These are phyloP conservation scores for Ogataea methylovora DNA, from an alignment of 805 yeast species.

Conservation along the genomic window DNA sequence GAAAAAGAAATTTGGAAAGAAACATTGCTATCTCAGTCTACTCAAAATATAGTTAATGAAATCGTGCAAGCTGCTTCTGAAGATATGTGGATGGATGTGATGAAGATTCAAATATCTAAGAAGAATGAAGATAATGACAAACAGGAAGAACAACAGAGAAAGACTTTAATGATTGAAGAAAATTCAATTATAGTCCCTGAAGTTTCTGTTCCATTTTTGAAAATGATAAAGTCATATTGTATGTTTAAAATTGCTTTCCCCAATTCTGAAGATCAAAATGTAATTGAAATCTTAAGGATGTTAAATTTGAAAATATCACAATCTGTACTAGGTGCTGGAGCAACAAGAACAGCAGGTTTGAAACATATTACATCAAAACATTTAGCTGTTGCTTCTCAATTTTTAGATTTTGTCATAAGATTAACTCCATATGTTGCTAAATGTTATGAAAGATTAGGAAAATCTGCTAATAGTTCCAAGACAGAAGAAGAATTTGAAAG, in stretches of 20 bases:
- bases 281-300: conserved; percentile 39
- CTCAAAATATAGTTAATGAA: conserved; percentile 44
- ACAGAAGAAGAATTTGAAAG: conserved; percentile 28
- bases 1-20: conserved; percentile 81
- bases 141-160: conserved; percentile 23
- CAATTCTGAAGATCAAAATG: conserved; percentile 34
- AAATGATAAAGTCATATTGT: conserved; percentile 42
- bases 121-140: conserved; percentile 18
- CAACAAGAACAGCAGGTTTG: conserved; percentile 65
- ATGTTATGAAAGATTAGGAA: conserved; percentile 21
- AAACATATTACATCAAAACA: conserved; percentile 70
- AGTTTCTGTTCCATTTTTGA: conserved; percentile 34
- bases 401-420: conserved; percentile 41
- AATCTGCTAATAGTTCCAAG: conserved; percentile 19
- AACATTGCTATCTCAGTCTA: conserved; percentile 38
- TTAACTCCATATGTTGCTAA: conserved; percentile 28
- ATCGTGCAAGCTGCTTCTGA: conserved; percentile 42
- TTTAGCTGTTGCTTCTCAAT: conserved; percentile 58
- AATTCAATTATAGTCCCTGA: conserved; percentile 52
- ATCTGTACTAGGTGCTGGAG: conserved; percentile 67
- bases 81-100: conserved; percentile 36
- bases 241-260: conserved; percentile 53
- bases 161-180: conserved; percentile 38
- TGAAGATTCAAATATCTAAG: conserved; percentile 16
- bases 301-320: conserved; percentile 49